phyloP scores from a whole-genome alignment of 495 filamentous ascomycete genomes.

The Margaritispora aquatica region DNA sequence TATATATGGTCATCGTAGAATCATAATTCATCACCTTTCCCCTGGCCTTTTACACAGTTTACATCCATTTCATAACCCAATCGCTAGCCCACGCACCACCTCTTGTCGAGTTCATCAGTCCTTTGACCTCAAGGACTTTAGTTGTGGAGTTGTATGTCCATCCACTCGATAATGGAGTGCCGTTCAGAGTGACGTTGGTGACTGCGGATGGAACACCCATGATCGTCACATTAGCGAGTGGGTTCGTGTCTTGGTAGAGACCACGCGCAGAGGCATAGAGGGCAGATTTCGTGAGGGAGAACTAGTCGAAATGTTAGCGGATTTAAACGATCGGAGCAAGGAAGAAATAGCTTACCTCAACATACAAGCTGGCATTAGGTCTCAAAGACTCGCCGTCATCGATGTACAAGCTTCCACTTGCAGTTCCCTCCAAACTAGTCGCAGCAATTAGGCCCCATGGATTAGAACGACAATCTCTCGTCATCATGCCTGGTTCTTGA shows the following conservation, averaged over 20 bases:
- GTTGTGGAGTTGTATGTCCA: slow-evolving; percentile 45
- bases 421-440: slow-evolving; percentile 47
- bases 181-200: slow-evolving; percentile 15
- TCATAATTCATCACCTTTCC: background rate
- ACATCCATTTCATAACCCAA: slow-evolving; percentile 55
- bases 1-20: no score
- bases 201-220: slow-evolving; percentile 43
- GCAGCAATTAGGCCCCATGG: slow-evolving; percentile 67
- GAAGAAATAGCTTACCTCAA: slow-evolving; percentile 38
- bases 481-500: slow-evolving; percentile 68
- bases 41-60: background rate
- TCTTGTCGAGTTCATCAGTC: slow-evolving; percentile 41
- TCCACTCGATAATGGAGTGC: slow-evolving; percentile 26
- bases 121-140: slow-evolving; percentile 42
- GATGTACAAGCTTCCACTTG: slow-evolving; percentile 64
- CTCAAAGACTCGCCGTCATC: slow-evolving; percentile 76
- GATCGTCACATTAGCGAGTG: slow-evolving; percentile 60
- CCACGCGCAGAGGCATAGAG: slow-evolving; percentile 45
- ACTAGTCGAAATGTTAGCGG: slow-evolving; percentile 27
- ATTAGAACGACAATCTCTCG: slow-evolving; percentile 54
- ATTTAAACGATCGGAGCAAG: background rate
- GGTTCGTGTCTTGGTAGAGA: slow-evolving; percentile 51
- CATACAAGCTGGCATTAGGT: slow-evolving; percentile 49
- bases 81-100: slow-evolving; percentile 49
- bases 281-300: slow-evolving; percentile 39